Conservation (phyloP, 1,284 basidiomycete species). For the Leccinum solheimii region DNA sequence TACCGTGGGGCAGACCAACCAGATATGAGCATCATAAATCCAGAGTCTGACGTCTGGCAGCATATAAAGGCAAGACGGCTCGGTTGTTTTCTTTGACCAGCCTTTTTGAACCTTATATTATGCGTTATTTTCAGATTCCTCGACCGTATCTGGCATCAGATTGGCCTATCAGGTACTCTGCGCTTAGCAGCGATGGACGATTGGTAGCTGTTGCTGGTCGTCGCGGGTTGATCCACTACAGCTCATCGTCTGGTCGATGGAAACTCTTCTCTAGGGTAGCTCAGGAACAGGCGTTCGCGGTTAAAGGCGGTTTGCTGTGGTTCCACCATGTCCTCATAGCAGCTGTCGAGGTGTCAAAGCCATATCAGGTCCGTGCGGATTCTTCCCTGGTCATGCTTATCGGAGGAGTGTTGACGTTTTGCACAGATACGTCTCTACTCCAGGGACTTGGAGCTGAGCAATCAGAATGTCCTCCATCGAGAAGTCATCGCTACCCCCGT, state of each 20-base stretch:
- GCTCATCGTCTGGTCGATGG: conserved; percentile 92
- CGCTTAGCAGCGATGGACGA: conserved; percentile 88
- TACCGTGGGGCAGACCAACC: conserved; percentile 97
- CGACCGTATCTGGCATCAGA: conserved; percentile 86
- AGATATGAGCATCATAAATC: conserved; percentile 97
- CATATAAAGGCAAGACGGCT: conserved; percentile 72
- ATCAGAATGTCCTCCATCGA: conserved; percentile 81
- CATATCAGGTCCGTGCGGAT: conserved; percentile 57
- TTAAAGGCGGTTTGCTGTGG: conserved; percentile 94
- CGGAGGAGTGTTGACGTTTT: conserved; percentile 3
- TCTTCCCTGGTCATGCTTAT: neutral
- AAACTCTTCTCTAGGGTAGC: conserved; percentile 82
- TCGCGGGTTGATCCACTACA: conserved; percentile 92
- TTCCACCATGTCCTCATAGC: conserved; percentile 95
- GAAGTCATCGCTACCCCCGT: conserved; percentile 80
- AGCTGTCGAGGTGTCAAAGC: conserved; percentile 80
- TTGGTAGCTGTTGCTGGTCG: conserved; percentile 93
- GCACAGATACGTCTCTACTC: conserved; percentile 85
- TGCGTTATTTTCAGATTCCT: conserved; percentile 63
- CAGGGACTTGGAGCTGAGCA: conserved; percentile 89
- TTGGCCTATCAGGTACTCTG: conserved; percentile 95
- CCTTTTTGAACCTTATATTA: neutral
- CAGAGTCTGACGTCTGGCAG: conserved; percentile 98
- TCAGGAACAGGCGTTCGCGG: conserved; percentile 89
- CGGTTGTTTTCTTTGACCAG: neutral